Evolutionary conservation across 2,329 filamentous ascomycete species (phyloP), one percentile per base, ranked within the genome.

Genomic region (Chrysoporthe cubensis): DNA sequence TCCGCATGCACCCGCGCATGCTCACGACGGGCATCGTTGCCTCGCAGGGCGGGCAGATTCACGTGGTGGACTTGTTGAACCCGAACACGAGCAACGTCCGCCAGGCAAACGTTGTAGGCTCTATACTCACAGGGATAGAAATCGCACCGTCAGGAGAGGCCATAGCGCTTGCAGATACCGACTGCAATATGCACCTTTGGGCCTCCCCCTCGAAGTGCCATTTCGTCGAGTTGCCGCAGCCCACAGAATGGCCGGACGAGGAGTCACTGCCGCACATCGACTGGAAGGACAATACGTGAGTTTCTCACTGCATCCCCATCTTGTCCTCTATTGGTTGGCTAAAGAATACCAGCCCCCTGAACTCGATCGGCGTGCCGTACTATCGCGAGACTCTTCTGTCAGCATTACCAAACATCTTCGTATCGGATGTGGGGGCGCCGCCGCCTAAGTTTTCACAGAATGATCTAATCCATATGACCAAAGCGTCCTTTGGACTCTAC

Each of bases 1-100:
- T 97, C 54, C 90, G 96, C 68, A 96, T 99, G 91, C 96, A 99
- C 77, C 96, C 96, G 1, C 91, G 94, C 74, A 92, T 99, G 87
- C 91, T 94, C 26, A 97, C 96, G 0, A 98, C 96, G 0, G 95
- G 93, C 74, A 94, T 99, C 69, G 93, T 99, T 62, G 90, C 94
- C 40, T 97, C 95, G 2, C 93, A 96, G 75, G 91, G 89, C 56
- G 96, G 96, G 1, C 94, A 97, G 78, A 91, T 99, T 78, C 95
- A 99, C 76, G 91, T 98, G 16, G 93, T 98, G 62, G 96, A 99
- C 78, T 86, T 99, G 5, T 93, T 96, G 88, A 97, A 97, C 71
- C 92, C 93, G 0, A 94, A 96, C 75, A 90, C 92, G 26, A 93
- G 93, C 75, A 94, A 91, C 72, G 88, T 97, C 63, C 88, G 92